Conservation (phyloP, 2,329 filamentous ascomycete species). For the Penicillium sp. region DNA sequence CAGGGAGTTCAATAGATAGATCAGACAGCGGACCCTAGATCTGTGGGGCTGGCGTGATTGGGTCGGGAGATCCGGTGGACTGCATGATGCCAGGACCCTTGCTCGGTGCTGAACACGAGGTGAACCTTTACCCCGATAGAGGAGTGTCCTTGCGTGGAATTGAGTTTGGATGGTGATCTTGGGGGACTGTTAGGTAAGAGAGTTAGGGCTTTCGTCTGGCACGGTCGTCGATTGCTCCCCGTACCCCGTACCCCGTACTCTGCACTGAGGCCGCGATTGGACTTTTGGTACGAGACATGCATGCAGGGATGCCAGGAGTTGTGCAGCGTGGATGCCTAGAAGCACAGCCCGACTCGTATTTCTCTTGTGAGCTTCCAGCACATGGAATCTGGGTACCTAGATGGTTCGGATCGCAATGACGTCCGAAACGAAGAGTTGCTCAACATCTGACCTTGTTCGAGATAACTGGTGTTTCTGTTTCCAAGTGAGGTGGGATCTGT, state of each 20-base stretch:
- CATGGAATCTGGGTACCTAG: background rate
- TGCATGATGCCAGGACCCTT: slow-evolving; percentile 17
- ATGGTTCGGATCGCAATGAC: background rate
- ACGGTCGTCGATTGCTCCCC: background rate
- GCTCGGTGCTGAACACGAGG: slow-evolving; percentile 19
- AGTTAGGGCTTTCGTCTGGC: background rate
- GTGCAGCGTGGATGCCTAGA: background rate
- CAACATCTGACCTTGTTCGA: background rate
- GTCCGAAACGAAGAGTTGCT: background rate
- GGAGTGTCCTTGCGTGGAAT: slow-evolving; percentile 22
- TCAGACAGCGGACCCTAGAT: background rate
- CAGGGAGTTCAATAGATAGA: background rate
- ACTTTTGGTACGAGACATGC: background rate
- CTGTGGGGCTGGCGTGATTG: background rate
- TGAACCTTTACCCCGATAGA: background rate
- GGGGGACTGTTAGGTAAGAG: background rate
- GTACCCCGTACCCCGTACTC: background rate
- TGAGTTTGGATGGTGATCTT: slow-evolving; percentile 3
- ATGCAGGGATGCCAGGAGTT: background rate
- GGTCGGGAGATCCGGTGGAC: background rate
- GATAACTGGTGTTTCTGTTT: background rate
- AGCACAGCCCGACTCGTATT: background rate
- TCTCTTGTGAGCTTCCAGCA: background rate
- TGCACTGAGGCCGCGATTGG: background rate
- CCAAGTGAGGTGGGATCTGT: background rate